Evolutionary conservation across 495 filamentous ascomycete species (phyloP), one percentile per base, ranked within the genome.

Genomic region (Pyrenula aspistea): DNA sequence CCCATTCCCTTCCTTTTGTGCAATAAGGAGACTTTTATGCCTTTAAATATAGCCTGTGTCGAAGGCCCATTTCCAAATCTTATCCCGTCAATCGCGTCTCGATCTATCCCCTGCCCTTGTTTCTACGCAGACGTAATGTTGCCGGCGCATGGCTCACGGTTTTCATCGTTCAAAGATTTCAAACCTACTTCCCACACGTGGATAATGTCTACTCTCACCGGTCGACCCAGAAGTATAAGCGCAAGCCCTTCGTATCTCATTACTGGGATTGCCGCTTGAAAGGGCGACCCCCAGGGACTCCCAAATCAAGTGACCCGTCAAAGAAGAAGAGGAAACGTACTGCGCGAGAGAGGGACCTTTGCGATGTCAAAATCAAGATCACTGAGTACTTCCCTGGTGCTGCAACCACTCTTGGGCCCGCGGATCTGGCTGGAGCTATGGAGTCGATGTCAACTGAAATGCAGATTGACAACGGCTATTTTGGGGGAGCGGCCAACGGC

Each of bases 161-260:
- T n/a, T n/a, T n/a, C n/a, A 62, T n/a, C n/a, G n/a, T n/a, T n/a
- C n/a, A n/a, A n/a, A 92, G 89, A 67, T 93, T 88, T 69, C 82
- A 88, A 61, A 91, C 82, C 20, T 95, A 93, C 69, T 95, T 91
- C 65, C 88, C 89, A 0, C 88, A 92, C 68, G 77, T 94, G 63
- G 90, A 95, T 70, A 95, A 95, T 67, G 82, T 95, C 52, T 95
- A 92, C 67, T 92, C 89, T 19, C 89, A 93, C 71, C 85, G 89
- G 52, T 92, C 89, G 2, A 92, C 89, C 2, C 89, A 94, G 64
- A 75, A 76, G 55, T 91, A 91, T 69, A 93, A 95, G 69, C 84
- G 84, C 60, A 89, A 87, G 57, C 84, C 86, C 12, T 87, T 91
- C 58, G 78, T 90, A 25, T 88, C 87, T 8, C 86, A 91, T 67